Base-by-base conservation (phyloP, 495 filamentous ascomycete genomes). In the Daldinia concentrica region DNA sequence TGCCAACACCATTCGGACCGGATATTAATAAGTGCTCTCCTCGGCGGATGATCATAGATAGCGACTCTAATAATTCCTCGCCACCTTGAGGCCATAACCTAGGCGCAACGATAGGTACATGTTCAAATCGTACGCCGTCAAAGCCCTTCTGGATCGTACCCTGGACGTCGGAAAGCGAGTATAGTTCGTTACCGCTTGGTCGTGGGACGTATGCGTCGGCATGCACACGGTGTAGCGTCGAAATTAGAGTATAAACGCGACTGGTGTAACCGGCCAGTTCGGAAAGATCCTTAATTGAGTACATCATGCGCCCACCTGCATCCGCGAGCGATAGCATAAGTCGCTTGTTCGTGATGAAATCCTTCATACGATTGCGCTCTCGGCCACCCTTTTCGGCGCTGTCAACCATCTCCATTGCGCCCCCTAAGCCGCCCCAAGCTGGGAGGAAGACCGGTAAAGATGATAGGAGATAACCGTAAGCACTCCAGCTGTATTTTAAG, bases 321-420 rank as follows among this genome's bases (percentile, higher is more conserved):
- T 99, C 96, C 4, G 96, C 96, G 15, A 98, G 86, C 19, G 95
- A 98, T 29, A 99, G 87, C 96, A 99, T 98, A 61, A 99, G 87
- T 1, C 96, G 91, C 79, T 98, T 98, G 80, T 99, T 99, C 15
- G 95, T 98, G 81, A 99, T 97, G 80, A 99, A 99, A n/a, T 95
- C 90, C 82, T 95, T 94, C 95, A 98, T 98, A 32, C 96, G 91
- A 63, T 87, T 86, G 36, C 90, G 87, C 77, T 97, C 93, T 14
- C 91, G 87, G 29, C 87, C 87, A 39, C 81, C 80, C 30, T 77
- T 82, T 29, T 80, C 78, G 17, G 76, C 72, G 58, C 72, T 74
- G 7, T 79, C 82, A 30, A 83, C 80, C 69, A 90, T 81, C 76
- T 97, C 93, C 73, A 88, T 78, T 27, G 84, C 83, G 30, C 91